Base-by-base conservation (phyloP, 768 basidiomycete genomes). In the Lyophyllum semitale region DNA sequence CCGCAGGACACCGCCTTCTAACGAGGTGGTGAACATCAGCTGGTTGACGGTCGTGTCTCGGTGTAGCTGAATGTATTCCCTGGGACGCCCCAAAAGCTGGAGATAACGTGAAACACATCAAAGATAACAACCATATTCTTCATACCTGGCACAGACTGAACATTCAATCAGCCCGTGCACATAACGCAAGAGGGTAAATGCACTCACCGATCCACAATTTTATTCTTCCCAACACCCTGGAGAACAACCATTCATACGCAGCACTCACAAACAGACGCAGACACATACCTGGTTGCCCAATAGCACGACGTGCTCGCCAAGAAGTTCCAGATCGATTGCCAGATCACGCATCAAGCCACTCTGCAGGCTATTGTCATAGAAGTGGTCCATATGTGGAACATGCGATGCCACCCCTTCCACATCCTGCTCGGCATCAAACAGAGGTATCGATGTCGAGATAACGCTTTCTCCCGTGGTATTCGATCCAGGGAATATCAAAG, bases 51-150 rank as follows among this genome's bases (percentile, higher is more conserved):
- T 88, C 2, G 85, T 85, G 64, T 88, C 86, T 27, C 85, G 76
- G 63, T 88, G 86, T 1, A 88, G 76, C 58, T 88, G 86, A 37
- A 87, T 81, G 59, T 88, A 88, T 70, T 88, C 86, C 62, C 85
- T 69, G 5, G 86, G 85, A 15, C 85, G 75, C 26, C 78, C 72
- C 15, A 88, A 71, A 17, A 87, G 77, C 81, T 87, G 26, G 4
- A 15, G 22, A n/a, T 26, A 1, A 22, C 4, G 57, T 17, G 13
- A 54, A 18, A 3, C 3, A 20, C 1, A 25, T 33, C 47, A 15
- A 9, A 9, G 15, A 7, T 4, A 4, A 3, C 13, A 23, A 27
- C 15, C 15, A 35, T 38, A 15, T 23, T 13, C 4, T 17, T 27
- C 56, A 43, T 64, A 84, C 83, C 73, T 85, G 84, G 59, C 84